Base-by-base conservation (phyloP, 2,329 filamentous ascomycete species). In the Fusarium multiceps region DNA sequence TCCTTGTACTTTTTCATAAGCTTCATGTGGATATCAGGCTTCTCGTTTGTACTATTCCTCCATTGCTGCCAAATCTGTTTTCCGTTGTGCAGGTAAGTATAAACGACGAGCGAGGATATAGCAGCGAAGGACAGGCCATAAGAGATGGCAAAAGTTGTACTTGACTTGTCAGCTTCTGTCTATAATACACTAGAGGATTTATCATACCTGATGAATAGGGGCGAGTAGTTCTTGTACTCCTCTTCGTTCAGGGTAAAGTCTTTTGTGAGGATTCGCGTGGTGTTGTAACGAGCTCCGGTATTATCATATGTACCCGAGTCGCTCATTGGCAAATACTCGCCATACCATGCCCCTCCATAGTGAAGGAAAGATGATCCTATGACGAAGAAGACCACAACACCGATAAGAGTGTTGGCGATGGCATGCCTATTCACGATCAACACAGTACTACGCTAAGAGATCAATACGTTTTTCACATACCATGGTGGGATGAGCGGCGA, bases 111-210 rank as follows among this genome's bases (percentile, higher is more conserved):
- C 0, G 90, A 86, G 0, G 91, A 82, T 42, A 93, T 91, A 51
- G 90, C 86, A 6, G 92, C 91, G 75, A 93, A 93, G 0, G 89
- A 92, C 3, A 93, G 80, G 1, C 90, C 92, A 72, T 93, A 93
- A 1, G 86, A 84, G 62, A 93, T 80, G 65, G 89, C 86, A 75
- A 93, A 93, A 0, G 90, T 91, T 2, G 91, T 93, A 67, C 90
- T 92, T 50, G 5, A 20, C 6, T 30, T 21, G 58, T 75, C 6
- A 75, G 74, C 14, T 14, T 10, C 18, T 13, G 12, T 20, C 16
- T 10, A 18, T 16, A 4, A 7, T 13, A 32, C 16, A 12, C 27
- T 6, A 11, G 10, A 13, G 3, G 10, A 6, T 16, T 16, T 23
- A 8, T 65, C 73, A 21, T 71, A 83, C 85, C 84, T 87, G 51